Conservation (phyloP, 2,329 filamentous ascomycete genomes). For the Curvularia eragrostidis region DNA sequence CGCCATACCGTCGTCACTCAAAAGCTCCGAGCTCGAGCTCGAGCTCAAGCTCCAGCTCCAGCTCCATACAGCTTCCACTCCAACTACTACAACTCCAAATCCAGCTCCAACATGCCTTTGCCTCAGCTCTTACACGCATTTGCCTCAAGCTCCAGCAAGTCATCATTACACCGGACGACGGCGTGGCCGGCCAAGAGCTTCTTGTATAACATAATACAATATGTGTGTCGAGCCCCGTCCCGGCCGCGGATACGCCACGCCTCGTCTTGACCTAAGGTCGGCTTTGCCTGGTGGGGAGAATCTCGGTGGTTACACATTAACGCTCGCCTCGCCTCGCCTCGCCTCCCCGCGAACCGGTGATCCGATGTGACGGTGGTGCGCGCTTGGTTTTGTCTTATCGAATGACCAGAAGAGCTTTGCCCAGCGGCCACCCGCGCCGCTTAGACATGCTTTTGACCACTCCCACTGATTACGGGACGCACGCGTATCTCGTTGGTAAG, state of each 20-base stretch:
- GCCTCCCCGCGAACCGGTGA: conserved; percentile 31
- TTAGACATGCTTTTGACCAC: conserved; percentile 27
- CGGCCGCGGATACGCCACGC: conserved; percentile 45
- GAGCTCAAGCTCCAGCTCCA: conserved; percentile 15
- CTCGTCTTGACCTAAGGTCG: conserved; percentile 29
- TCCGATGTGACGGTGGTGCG: conserved; percentile 23
- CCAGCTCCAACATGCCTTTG: conserved; percentile 9
- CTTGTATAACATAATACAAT: conserved; percentile 10
- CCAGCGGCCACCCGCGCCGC: conserved; percentile 23
- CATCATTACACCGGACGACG: conserved; percentile 31
- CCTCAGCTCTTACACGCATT: conserved; percentile 33
- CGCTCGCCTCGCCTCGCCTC: conserved; percentile 34
- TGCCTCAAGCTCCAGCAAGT: conserved; percentile 31
- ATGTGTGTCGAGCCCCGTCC: conserved; percentile 27
- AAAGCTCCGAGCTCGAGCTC: conserved; percentile 19
- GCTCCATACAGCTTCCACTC: too few relatives aligned
- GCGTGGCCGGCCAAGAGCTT: conserved; percentile 21
- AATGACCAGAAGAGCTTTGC: conserved; percentile 32
- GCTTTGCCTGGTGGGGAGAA: conserved; percentile 34
- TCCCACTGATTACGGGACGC: conserved; percentile 35
- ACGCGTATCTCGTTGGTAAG: conserved; percentile 38
- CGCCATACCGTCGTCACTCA: conserved; percentile 14
- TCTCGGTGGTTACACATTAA: conserved; percentile 38
- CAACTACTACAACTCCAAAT: background rate
- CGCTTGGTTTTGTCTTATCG: conserved; percentile 35